Evolutionary conservation across 352 stramenopile genomes (phyloP), one percentile per base, ranked within the genome.

Genomic region (Blastocystis hominis): DNA sequence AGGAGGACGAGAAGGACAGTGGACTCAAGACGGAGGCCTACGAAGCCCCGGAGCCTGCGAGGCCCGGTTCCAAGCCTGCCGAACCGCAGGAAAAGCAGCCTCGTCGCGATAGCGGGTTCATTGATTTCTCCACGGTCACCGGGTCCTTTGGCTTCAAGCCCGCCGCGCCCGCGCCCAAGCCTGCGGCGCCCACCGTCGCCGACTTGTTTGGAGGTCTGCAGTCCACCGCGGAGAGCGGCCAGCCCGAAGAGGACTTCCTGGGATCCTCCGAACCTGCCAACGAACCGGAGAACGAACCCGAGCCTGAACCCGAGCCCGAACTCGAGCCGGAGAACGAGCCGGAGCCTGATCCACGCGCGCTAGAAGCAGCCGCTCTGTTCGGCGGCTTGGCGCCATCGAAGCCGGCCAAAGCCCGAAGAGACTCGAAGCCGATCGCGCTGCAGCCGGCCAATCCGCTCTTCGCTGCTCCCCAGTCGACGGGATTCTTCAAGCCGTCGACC

Each of bases 1-100:
- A 86, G 2, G 76, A 86, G 20, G 15, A 10, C 0, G 68, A 77
- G 20, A 62, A 77, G 50, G 76, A 86, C 20, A 66, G 7, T 20
- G 76, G 76, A 34, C 30, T 86, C 2, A 86, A 86, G 44, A 86
- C 76, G 3, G 76, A 86, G 4, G 76, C 76, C 46, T 86, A 86
- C 40, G 76, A 86, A 44, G 63, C 76, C n/a, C 63, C 59, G 15
- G 46, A 36, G 7, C 46, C 70, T 38, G 30, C 36, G 36, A 40
- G 44, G n/a, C 3, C 36, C 5, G 42, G 42, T 24, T 40, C 1
- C 15, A 20, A 40, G 46, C 44, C 53, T 42, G 20, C 44, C 4
- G 46, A 64, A 42, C 17, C 15, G 53, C 62, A 80, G 53, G 70
- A 80, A 42, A 47, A 80, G 20, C 42, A 46, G 6, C 0, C 13